Evolutionary conservation across 2,329 filamentous ascomycete genomes (phyloP).

Genomic region (Alternaria incomplexa): DNA sequence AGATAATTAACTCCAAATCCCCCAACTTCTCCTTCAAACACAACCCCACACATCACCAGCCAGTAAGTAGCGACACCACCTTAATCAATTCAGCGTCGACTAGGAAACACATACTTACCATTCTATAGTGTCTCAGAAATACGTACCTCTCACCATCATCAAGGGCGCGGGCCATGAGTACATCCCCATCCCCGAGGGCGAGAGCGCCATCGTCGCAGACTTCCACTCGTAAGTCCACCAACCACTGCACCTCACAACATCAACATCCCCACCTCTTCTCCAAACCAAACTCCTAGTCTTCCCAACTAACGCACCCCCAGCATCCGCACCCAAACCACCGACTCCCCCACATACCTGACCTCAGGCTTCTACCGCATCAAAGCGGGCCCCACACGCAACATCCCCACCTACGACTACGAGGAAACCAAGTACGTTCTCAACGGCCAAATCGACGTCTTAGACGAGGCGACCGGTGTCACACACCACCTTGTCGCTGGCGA

Average conservation of each 20-base stretch:
- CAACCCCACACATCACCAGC: background rate
- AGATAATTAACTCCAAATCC: background rate
- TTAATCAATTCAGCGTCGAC: accelerated
- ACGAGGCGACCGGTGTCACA: constrained; percentile 32
- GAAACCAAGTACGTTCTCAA: constrained; percentile 35
- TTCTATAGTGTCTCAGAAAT: constrained; percentile 18
- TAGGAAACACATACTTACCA: background rate
- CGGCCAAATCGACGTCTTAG: constrained; percentile 33
- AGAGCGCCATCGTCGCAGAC: constrained; percentile 33
- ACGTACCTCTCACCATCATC: constrained; percentile 33
- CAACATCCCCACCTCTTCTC: no score
- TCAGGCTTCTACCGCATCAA: constrained; percentile 36
- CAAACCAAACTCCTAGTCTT: background rate
- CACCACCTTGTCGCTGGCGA: constrained; percentile 34
- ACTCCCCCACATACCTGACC: constrained; percentile 29
- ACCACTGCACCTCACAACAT: background rate
- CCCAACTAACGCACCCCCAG: background rate
- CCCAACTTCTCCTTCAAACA: background rate
- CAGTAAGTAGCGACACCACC: background rate
- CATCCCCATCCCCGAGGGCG: constrained; percentile 32
- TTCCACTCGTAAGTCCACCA: constrained; percentile 28
- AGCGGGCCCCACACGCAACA: constrained; percentile 25
- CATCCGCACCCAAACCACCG: constrained; percentile 28
- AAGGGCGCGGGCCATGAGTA: constrained; percentile 33
- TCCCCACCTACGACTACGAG: constrained; percentile 30